Conservation (phyloP, 768 basidiomycete species). For the Boletus insuetus region DNA sequence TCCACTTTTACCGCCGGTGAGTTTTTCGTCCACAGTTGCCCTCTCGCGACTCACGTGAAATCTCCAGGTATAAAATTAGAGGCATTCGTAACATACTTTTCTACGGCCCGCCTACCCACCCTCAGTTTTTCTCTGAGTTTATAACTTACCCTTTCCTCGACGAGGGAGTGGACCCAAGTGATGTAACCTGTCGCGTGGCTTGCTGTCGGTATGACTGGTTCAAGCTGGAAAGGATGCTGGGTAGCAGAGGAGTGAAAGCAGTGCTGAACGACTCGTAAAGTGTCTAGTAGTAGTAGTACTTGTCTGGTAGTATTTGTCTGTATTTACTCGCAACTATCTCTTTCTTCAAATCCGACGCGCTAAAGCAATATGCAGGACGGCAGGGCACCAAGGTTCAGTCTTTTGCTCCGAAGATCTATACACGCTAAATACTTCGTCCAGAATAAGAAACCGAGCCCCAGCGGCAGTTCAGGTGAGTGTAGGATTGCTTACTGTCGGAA, state of each 20-base stretch:
- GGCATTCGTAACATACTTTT: constrained; percentile 93
- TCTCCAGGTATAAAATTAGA: constrained; percentile 81
- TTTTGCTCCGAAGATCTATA: constrained; percentile 1
- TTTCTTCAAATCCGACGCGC: not conserved
- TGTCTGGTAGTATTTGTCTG: constrained; percentile 9
- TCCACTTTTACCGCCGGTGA: constrained; percentile 93
- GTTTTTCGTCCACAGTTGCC: constrained; percentile 10
- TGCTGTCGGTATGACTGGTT: constrained; percentile 92
- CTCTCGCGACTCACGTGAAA: not conserved
- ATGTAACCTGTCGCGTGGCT: constrained; percentile 77
- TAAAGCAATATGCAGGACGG: constrained; percentile 67
- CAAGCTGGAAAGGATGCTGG: constrained; percentile 73
- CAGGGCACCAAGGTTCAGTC: constrained; percentile 65
- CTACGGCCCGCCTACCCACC: constrained; percentile 88
- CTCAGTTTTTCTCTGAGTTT: constrained; percentile 89
- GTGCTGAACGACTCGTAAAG: constrained; percentile 10
- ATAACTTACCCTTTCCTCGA: constrained; percentile 90
- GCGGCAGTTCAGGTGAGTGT: constrained; percentile 81
- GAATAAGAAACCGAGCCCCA: constrained; percentile 95
- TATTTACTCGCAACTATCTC: not conserved
- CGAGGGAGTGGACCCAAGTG: constrained; percentile 79
- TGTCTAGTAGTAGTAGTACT: no score
- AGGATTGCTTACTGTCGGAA: not conserved
- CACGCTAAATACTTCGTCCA: constrained; percentile 27
- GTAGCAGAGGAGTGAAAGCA: constrained; percentile 21